Conservation (phyloP, 345 rosid genomes). For the Euclidium syriacum region DNA sequence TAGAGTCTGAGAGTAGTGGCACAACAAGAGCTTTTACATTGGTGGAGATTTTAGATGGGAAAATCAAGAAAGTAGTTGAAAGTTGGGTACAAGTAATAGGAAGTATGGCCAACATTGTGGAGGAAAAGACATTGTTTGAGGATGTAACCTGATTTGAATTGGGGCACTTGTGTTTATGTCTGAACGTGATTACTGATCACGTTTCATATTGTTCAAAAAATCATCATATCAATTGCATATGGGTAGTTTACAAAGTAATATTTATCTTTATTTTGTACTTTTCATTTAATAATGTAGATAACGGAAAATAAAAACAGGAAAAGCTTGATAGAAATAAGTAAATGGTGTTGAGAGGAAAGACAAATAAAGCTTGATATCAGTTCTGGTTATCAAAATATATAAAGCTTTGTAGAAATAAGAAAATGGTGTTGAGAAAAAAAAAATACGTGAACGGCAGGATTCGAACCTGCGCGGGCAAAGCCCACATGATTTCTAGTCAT, state of each 20-base stretch:
- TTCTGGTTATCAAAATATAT: too few species aligned
- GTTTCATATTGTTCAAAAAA: too few species aligned
- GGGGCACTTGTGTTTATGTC: background rate
- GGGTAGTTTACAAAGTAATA: too few species aligned
- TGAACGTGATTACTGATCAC: background rate
- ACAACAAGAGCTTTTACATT: conserved; percentile 62
- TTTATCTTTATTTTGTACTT: too few species aligned
- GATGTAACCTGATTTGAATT: conserved; percentile 6
- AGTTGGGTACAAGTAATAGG: conserved; percentile 63
- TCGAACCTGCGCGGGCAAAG: conserved; percentile 81
- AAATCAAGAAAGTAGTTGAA: conserved; percentile 57
- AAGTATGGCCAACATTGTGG: conserved; percentile 36
- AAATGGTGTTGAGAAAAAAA: too few species aligned
- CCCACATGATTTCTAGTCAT: conserved; percentile 84
- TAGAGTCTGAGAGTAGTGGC: conserved; percentile 31
- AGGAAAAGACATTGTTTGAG: conserved; percentile 48
- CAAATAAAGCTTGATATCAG: too few species aligned
- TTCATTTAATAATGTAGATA: too few species aligned
- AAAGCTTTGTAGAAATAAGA: too few species aligned
- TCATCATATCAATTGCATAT: too few species aligned
- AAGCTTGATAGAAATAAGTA: too few species aligned
- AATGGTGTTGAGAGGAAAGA: too few species aligned
- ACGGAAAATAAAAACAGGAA: too few species aligned
- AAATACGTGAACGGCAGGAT: conserved; percentile 43
- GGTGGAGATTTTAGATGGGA: conserved; percentile 54